Base-by-base conservation (phyloP, 495 filamentous ascomycete species). In the Trichoderma asperelloides region DNA sequence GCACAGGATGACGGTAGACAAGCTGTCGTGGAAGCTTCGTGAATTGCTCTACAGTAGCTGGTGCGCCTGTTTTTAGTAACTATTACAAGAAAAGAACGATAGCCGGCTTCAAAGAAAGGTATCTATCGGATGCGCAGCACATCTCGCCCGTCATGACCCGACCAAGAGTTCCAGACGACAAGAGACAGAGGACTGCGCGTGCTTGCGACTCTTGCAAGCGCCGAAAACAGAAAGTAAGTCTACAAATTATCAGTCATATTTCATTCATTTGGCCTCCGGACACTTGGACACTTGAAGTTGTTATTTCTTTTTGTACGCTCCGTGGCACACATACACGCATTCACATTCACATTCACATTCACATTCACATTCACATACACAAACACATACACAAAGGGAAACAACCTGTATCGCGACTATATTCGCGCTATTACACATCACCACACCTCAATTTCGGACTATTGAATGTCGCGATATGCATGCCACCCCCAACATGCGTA, bases 131-230 rank as follows among this genome's bases (percentile, higher is more conserved):
- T 28, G 55, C 55, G 27, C 55, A 60, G 25, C 13, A 65, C 69
- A 62, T 69, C 67, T 71, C 68, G 71, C 73, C 45, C 28, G 70
- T 71, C 75, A 87, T 87, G 85, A 86, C 82, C 72, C 83, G 85
- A 71, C 85, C 84, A 45, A 86, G 84, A 74, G 85, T 88, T 66
- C 82, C 85, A 68, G 84, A 84, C 68, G 85, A 87, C 70, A 86
- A 87, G 74, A 81, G 86, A 69, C 85, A 87, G 73, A 80, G 86
- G 65, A 87, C 84, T 68, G 86, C 85, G 47, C 84, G 85, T 67
- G 89, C 89, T 45, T 92, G 89, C 75, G 87, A 91, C 70, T 88
- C 85, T 71, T 92, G 89, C 79, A 92, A 91, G 78, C 81, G 87
- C 65, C 83, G 89, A 70, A 91, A 91, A 77, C 89, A 91, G 77